Conservation (phyloP, 2,329 filamentous ascomycete species). For the Myriosclerotinia curreyana region DNA sequence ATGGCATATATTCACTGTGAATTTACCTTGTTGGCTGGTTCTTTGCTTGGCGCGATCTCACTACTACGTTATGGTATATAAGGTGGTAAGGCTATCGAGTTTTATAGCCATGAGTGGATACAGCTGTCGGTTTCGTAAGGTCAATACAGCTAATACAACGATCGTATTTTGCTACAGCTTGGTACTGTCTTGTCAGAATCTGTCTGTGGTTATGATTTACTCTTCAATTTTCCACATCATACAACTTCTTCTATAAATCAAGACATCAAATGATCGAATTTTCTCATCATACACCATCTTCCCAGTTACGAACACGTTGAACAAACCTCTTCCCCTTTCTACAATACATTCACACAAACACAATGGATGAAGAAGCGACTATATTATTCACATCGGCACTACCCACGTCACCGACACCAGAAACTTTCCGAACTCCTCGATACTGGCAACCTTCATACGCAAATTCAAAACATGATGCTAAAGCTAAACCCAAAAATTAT, state of each 20-base stretch:
- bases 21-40: not conserved
- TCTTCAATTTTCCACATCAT: not conserved
- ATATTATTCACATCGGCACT: not conserved
- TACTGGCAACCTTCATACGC: not conserved
- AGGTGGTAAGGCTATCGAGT: not conserved
- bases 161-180: not conserved
- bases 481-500: not conserved
- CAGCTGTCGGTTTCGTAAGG: not conserved
- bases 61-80: not conserved
- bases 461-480: not conserved
- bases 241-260: not conserved
- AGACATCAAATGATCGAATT: not conserved
- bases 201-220: no score
- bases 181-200: not conserved
- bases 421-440: not conserved
- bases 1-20: no score
- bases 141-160: not conserved
- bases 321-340: not conserved
- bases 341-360: not conserved
- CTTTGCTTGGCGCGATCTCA: not conserved
- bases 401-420: not conserved
- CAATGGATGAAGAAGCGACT: not conserved
- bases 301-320: not conserved
- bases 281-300: not conserved
- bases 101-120: not conserved